phyloP scores from a whole-genome alignment of 257 asterid genomes.

The Lantana camara region DNA sequence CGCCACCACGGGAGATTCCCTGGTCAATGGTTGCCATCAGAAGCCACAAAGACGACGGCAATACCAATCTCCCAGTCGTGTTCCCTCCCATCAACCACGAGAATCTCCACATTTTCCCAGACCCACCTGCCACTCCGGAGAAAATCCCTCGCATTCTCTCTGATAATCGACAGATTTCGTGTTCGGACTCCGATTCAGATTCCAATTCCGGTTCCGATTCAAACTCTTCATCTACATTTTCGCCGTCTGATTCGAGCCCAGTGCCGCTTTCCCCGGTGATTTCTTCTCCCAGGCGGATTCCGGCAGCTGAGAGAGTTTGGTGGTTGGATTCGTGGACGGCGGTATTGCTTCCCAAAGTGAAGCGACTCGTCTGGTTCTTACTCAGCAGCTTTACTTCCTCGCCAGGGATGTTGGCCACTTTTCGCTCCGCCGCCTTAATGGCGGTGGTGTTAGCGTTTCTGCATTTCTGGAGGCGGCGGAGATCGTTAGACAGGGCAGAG shows the following conservation, averaged over 20 bases:
- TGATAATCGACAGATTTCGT: conserved; percentile 4
- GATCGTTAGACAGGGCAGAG: conserved; percentile 21
- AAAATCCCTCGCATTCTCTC: conserved; percentile 18
- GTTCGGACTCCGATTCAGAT: conserved; percentile 35
- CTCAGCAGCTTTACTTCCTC: conserved; percentile 25
- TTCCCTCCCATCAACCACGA: conserved; percentile 78
- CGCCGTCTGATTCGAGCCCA: conserved; percentile 42
- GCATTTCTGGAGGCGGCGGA: conserved; percentile 44
- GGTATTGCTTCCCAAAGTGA: conserved; percentile 36
- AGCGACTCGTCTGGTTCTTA: conserved; percentile 2
- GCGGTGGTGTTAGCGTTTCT: conserved; percentile 34
- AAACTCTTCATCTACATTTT: conserved; percentile 40
- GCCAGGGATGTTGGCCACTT: conserved; percentile 26
- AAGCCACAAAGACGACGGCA: conserved; percentile 27
- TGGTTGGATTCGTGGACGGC: conserved; percentile 38
- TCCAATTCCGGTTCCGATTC: conserved; percentile 39
- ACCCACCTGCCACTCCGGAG: conserved; percentile 7
- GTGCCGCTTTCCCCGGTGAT: conserved; percentile 32
- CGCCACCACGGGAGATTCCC: conserved; percentile 24
- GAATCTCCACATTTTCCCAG: conserved; percentile 49
- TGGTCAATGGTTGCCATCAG: conserved; percentile 61
- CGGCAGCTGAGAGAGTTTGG: neutral
- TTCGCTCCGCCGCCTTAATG: conserved; percentile 32
- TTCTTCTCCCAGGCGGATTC: conserved; percentile 7
- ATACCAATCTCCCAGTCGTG: conserved; percentile 28